Conservation (phyloP, 2,329 filamentous ascomycete genomes). For the Colletotrichum viniferum region DNA sequence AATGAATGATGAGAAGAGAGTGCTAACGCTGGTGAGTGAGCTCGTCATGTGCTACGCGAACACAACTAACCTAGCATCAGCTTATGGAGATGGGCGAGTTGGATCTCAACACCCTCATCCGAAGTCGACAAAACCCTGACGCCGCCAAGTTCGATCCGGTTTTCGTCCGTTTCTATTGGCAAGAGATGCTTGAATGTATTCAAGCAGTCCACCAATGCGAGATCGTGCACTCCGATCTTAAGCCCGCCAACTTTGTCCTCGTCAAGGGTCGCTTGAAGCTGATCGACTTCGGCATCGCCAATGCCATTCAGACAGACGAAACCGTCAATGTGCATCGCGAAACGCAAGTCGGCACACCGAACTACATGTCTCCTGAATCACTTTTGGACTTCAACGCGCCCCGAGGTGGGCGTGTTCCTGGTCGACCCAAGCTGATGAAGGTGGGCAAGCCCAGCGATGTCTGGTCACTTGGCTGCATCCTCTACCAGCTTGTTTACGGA, state of each 20-base stretch:
- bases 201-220: constrained; percentile 86
- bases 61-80: constrained; percentile 42
- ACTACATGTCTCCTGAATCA: constrained; percentile 98
- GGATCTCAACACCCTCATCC: constrained; percentile 86
- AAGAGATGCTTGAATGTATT: constrained; percentile 98
- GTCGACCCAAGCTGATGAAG: constrained; percentile 81
- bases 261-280: constrained; percentile 90
- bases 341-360: constrained; percentile 92
- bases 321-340: constrained; percentile 98
- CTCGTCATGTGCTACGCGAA: not conserved
- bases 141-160: constrained; percentile 81
- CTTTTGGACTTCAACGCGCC: constrained; percentile 83
- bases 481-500: constrained; percentile 99
- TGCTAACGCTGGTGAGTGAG: constrained; percentile 74
- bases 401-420: constrained; percentile 46
- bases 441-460: constrained; percentile 95
- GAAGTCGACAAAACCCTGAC: constrained; percentile 72
- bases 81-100: constrained; percentile 98
- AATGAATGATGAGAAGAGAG: constrained; percentile 89
- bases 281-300: constrained; percentile 98
- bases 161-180: constrained; percentile 98
- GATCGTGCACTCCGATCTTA: constrained; percentile 95
- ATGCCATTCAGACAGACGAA: constrained; percentile 93
- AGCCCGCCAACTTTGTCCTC: constrained; percentile 95
- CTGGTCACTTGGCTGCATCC: constrained; percentile 94